Base-by-base conservation (phyloP, 208 protist species). In the Leishmania arabica region DNA sequence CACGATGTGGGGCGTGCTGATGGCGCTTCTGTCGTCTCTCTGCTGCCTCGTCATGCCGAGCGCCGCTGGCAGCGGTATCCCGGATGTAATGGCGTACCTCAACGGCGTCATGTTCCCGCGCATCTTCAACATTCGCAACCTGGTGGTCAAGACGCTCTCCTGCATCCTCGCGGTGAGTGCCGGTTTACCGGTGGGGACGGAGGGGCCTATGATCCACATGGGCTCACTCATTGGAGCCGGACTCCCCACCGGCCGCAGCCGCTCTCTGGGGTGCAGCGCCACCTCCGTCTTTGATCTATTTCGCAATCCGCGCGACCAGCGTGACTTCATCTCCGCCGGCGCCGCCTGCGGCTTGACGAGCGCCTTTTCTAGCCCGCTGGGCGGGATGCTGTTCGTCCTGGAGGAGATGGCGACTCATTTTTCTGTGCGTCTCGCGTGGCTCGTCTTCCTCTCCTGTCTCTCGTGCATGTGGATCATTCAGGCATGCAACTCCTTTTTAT, bases 121-220 rank as follows among this genome's bases (percentile, higher is more conserved):
- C 51, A 90, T 96, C 79, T 95, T 97, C 83, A 91, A 94, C 77
- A 86, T 97, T 24, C 81, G 87, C 42, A 97, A 95, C 56, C 85
- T 97, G 3, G 72, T 97, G 40, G 82, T 91, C 15, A 98, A 98
- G 89, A 91, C 87, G 42, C 56, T 92, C 34, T 94, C 90, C 8
- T 96, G 93, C 81, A 87, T 92, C 69, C 70, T 96, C 51, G 87
- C 93, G 60, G 96, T 99, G 6, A 89, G 85, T 17, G 83, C 87
- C 34, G 93, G 95, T 31, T 79, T 99, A 42, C 90, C 92, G 21
- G 93, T 96, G 19, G 97, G 97, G 21, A 92, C 90, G 27, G 96
- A 99, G 84, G 97, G 97, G 1, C 96, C 96, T 1, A 98, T 99
- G 89, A 97, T 99, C 69, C 97, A 99, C 89, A 95, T 96, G 82